Conservation (phyloP, 805 yeast species). For the Allodekkera sacchari region DNA sequence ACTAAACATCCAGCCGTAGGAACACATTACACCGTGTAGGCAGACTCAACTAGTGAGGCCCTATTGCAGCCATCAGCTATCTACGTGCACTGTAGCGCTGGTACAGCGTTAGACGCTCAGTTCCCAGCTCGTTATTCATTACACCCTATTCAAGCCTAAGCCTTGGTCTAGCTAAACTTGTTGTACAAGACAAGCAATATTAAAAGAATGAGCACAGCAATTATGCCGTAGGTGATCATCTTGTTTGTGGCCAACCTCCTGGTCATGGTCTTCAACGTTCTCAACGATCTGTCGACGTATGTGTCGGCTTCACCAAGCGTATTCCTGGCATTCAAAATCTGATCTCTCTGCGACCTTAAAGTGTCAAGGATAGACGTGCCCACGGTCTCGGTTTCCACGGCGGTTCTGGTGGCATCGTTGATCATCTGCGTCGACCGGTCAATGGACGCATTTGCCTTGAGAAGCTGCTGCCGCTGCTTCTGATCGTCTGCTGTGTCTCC, state of each 20-base stretch:
- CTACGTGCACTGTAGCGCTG: no score
- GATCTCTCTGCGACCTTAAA: slow-evolving; percentile 88
- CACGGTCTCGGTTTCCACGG: slow-evolving; percentile 83
- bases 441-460: slow-evolving; percentile 69
- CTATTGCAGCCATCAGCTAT: no score
- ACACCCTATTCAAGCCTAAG: not conserved
- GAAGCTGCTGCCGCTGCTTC: slow-evolving; percentile 71
- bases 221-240: slow-evolving; percentile 83
- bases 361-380: slow-evolving; percentile 89
- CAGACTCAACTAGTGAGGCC: no score
- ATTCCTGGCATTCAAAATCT: slow-evolving; percentile 75
- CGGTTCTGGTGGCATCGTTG: slow-evolving; percentile 81
- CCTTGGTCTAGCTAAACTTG: slow-evolving; percentile 50
- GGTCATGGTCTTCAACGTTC: slow-evolving; percentile 85
- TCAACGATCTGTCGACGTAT: slow-evolving; percentile 82
- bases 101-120: not conserved
- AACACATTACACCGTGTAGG: no score
- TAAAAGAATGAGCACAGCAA: slow-evolving; percentile 74
- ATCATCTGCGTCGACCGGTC: slow-evolving; percentile 79
- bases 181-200: slow-evolving; percentile 77
- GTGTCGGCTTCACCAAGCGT: slow-evolving; percentile 85
- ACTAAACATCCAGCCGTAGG: no score
- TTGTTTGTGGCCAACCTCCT: slow-evolving; percentile 88
- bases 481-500: slow-evolving; percentile 33
- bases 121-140: not conserved